phyloP scores from a whole-genome alignment of 2,329 filamentous ascomycete species.

The Tricladium varicosporioides region DNA sequence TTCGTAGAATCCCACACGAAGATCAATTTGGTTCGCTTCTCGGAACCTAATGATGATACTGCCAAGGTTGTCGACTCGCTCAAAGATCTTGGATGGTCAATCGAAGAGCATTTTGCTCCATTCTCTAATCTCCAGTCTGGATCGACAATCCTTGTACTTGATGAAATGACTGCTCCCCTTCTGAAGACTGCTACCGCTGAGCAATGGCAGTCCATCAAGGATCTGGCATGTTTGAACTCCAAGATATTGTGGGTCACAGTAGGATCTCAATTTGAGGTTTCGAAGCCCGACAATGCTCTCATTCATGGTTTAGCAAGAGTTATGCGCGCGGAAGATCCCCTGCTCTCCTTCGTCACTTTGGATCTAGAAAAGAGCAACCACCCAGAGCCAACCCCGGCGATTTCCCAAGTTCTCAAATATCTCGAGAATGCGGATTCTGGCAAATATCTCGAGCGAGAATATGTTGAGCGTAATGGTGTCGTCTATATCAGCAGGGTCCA shows the following conservation, averaged over 20 bases:
- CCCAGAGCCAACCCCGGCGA: background rate
- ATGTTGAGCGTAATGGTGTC: conserved; percentile 28
- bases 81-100: background rate
- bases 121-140: background rate
- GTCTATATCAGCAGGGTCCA: conserved; percentile 26
- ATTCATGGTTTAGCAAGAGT: conserved; percentile 36
- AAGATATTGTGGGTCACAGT: conserved; percentile 37
- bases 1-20: background rate
- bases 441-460: conserved; percentile 19
- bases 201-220: conserved; percentile 17
- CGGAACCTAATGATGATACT: background rate
- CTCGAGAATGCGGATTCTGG: background rate
- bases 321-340: conserved; percentile 17
- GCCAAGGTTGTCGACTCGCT: background rate
- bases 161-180: conserved; percentile 15
- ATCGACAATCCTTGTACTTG: conserved; percentile 12
- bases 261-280: conserved; percentile 26
- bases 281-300: conserved; percentile 33
- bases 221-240: background rate
- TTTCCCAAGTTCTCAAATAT: conserved; percentile 4
- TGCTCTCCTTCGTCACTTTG: conserved; percentile 13
- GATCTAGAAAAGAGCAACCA: conserved; percentile 12
- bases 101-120: background rate
- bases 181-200: conserved; percentile 1
- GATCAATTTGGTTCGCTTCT: background rate